Evolutionary conservation across 441 rosid genomes (phyloP).

Genomic region (Croton laevigatus): DNA sequence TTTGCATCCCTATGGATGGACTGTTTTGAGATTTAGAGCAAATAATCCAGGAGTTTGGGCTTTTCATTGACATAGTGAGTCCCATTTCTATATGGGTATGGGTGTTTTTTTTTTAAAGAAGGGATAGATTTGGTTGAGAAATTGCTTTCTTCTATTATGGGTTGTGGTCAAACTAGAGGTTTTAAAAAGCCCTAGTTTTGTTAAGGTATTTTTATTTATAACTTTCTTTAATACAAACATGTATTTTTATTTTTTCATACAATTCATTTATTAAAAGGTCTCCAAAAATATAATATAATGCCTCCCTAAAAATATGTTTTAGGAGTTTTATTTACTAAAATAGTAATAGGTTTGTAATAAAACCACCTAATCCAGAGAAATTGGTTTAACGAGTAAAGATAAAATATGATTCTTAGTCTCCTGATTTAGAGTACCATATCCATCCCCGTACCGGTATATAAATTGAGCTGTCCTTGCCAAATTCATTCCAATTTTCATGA

Average conservation of each 20-base stretch:
- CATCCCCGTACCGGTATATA: slow-evolving; percentile 17
- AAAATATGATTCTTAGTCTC: background rate
- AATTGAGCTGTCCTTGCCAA: slow-evolving; percentile 7
- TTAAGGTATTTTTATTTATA: too few species aligned
- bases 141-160: slow-evolving; percentile 33
- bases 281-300: too few species aligned
- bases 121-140: slow-evolving; percentile 36
- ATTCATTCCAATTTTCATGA: slow-evolving; percentile 4
- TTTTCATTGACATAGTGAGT: slow-evolving; percentile 77
- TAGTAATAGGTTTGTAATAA: too few species aligned
- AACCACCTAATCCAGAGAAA: too few species aligned
- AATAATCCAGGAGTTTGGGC: slow-evolving; percentile 72
- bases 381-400: slow-evolving; percentile 11
- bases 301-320: too few species aligned
- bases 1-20: slow-evolving; percentile 64
- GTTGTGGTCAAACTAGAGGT: slow-evolving; percentile 24
- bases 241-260: too few species aligned
- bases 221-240: too few species aligned
- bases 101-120: slow-evolving; percentile 61
- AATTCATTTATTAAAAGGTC: too few species aligned
- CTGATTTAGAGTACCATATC: slow-evolving; percentile 9
- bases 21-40: slow-evolving; percentile 52
- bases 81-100: slow-evolving; percentile 85
- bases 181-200: too few species aligned
- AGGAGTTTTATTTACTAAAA: too few species aligned